A percentile compares a stretch with the other conserved stretches of the same genome.
Evolutionary conservation across 345 rosid genomes (phyloP).

Genomic region (Rhodamnia argentea): DNA sequence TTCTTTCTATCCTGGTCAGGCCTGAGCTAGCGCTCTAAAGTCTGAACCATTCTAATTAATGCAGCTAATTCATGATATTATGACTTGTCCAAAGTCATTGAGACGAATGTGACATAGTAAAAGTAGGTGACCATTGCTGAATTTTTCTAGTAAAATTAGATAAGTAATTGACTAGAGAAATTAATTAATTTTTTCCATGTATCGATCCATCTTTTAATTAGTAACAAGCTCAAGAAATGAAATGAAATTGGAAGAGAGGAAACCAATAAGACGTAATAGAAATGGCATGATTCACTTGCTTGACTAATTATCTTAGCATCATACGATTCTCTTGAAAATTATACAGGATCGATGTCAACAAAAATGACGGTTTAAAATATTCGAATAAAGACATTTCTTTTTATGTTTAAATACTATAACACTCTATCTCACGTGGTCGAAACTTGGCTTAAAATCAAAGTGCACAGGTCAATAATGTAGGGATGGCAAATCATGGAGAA

Average conservation of each 20-base stretch:
- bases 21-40: not conserved
- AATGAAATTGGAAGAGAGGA: not conserved
- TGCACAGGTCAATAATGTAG: not conserved
- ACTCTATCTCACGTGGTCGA: not conserved
- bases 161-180: not conserved
- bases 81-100: not conserved
- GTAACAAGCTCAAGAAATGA: not conserved
- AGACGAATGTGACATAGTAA: not conserved
- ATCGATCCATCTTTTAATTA: not conserved
- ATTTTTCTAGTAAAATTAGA: not conserved
- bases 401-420: not conserved
- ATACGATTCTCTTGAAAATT: not conserved
- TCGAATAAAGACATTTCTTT: not conserved
- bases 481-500: not conserved
- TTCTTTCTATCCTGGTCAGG: not conserved
- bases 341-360: not conserved
- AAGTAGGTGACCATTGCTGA: not conserved
- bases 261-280: not conserved
- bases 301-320: not conserved
- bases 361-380: not conserved
- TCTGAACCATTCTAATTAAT: not conserved
- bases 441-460: not conserved
- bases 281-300: not conserved
- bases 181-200: not conserved
- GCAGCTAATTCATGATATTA: not conserved